These are phyloP conservation scores for Chamaecyparis obtusa DNA, from an alignment of 75 land plant species.

Conservation along the genomic window DNA sequence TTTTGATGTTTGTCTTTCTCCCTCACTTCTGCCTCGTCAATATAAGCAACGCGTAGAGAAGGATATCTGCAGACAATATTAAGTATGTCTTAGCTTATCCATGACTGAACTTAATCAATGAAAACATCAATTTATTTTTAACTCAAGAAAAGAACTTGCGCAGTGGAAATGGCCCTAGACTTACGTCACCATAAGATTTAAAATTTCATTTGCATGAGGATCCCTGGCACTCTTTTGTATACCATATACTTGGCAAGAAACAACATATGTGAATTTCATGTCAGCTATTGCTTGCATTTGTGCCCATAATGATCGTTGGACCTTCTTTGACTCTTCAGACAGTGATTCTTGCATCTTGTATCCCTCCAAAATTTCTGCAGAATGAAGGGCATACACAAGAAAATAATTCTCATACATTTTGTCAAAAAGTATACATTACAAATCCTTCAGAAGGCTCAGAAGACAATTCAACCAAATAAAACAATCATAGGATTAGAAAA, in stretches of 20 bases:
- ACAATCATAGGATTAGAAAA: neutral
- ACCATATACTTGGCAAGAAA: slow-evolving; percentile 83
- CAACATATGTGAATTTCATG: slow-evolving; percentile 93
- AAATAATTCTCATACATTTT: neutral
- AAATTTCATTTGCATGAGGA: slow-evolving; percentile 67
- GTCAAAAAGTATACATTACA: neutral
- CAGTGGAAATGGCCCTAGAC: neutral
- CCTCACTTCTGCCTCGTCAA: slow-evolving; percentile 83
- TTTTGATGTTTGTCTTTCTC: slow-evolving; percentile 66
- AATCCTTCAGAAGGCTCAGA: neutral
- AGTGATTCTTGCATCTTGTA: neutral
- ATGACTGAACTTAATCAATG: neutral
- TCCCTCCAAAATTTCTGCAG: slow-evolving; percentile 12
- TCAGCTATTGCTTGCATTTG: slow-evolving; percentile 83
- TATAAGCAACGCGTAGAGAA: slow-evolving; percentile 89
- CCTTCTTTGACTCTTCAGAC: slow-evolving; percentile 6
- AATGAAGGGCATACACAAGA: neutral
- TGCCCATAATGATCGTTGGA: slow-evolving; percentile 61
- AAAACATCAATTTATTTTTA: neutral
- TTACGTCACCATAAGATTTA: slow-evolving; percentile 75
- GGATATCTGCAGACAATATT: slow-evolving; percentile 55
- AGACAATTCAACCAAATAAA: neutral
- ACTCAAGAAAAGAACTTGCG: neutral
- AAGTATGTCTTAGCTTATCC: neutral
- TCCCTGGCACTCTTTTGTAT: slow-evolving; percentile 63